Conservation (phyloP, 257 asterid genomes). For the Plantago elongata region DNA sequence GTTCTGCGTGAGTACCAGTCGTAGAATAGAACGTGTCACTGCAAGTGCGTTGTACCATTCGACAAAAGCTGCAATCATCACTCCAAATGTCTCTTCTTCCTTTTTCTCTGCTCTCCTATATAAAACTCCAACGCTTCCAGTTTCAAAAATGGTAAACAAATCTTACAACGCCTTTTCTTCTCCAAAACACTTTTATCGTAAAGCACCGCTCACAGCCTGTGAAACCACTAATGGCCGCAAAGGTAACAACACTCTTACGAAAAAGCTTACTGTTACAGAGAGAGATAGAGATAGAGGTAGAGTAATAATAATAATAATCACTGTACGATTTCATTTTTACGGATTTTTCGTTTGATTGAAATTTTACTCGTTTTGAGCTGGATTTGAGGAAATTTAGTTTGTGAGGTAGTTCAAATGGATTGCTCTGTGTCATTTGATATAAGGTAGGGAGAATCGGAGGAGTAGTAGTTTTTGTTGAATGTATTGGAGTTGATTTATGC, state of each 20-base stretch:
- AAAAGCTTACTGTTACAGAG: too few species aligned
- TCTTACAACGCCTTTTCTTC: constrained; percentile 5
- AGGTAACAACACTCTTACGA: constrained; percentile 11
- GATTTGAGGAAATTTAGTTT: constrained; percentile 1
- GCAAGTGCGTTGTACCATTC: constrained; percentile 17
- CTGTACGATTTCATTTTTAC: not conserved
- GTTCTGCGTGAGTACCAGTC: constrained; percentile 8
- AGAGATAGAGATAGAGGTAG: too few species aligned
- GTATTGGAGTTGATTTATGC: not conserved
- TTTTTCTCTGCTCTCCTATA: constrained; percentile 8
- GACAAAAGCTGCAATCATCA: constrained; percentile 24
- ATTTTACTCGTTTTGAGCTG: constrained; percentile 12
- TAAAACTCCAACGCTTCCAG: constrained; percentile 24
- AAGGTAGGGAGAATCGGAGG: constrained; percentile 32
- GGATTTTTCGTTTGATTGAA: constrained; percentile 2
- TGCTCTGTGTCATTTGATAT: constrained; percentile 50
- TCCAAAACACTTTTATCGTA: not conserved
- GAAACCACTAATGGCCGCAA: constrained; percentile 42
- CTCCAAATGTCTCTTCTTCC: constrained; percentile 4
- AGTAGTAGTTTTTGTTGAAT: constrained; percentile 5
- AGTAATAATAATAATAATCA: too few species aligned
- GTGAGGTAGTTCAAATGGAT: constrained; percentile 25
- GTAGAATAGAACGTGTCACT: constrained; percentile 21
- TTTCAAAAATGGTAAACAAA: constrained; percentile 10
- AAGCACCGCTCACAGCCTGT: not conserved